These are phyloP conservation scores for Agarophyton chilense DNA, from an alignment of 23 red algal genomes.

Conservation along the genomic window DNA sequence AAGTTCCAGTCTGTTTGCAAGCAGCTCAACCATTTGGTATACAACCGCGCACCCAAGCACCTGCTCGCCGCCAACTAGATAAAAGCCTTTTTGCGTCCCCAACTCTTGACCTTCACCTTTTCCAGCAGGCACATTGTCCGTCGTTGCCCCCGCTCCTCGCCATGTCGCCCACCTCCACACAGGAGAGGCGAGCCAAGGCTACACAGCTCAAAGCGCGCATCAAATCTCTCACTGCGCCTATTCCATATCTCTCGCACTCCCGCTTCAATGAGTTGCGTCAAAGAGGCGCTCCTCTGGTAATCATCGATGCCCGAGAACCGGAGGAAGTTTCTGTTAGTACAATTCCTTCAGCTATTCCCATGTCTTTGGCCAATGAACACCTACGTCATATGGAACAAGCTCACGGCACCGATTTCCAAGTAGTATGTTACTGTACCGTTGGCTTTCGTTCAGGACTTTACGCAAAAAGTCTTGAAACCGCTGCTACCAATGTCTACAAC, in stretches of 20 bases:
- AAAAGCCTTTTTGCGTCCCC: neutral
- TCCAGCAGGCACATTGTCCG: neutral
- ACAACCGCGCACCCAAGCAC: neutral
- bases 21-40: neutral
- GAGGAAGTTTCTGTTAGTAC: conserved; percentile 20
- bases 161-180: neutral
- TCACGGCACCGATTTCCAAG: neutral
- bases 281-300: neutral
- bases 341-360: neutral
- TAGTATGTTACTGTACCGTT: conserved; percentile 55
- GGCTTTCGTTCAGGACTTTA: conserved; percentile 48
- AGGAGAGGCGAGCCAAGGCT: neutral
- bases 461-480: neutral
- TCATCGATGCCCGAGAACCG: conserved; percentile 44
- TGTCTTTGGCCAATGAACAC: neutral
- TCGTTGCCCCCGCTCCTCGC: neutral
- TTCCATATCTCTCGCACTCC: conserved; percentile 13
- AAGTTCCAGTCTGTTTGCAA: neutral
- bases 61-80: neutral
- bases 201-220: neutral
- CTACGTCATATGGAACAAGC: neutral
- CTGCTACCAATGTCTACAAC: conserved; percentile 6
- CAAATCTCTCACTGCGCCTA: neutral
- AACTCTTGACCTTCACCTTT: neutral
- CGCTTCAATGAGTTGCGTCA: neutral